These are phyloP conservation scores for Hansenula lynferdii DNA, from an alignment of 1,139 yeast species.

Conservation along the genomic window DNA sequence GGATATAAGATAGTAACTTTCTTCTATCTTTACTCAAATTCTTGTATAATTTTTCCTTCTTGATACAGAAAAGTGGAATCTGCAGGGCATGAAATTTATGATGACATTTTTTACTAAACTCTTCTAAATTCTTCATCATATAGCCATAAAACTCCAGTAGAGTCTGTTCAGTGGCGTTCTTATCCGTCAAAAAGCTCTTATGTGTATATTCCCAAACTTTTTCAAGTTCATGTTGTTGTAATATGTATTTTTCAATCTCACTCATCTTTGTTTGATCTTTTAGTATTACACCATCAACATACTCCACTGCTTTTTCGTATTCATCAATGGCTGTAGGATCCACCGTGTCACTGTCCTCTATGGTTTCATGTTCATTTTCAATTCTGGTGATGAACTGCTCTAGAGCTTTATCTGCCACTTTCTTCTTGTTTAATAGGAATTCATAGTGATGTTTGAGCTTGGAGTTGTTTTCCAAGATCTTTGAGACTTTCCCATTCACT, in stretches of 20 bases:
- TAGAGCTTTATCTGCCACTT: slow-evolving; percentile 1
- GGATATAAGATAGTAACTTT: slow-evolving; percentile 5
- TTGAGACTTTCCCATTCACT: not conserved
- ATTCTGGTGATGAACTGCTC: not conserved
- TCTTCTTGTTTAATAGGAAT: slow-evolving; percentile 2
- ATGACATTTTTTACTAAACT: slow-evolving; percentile 6
- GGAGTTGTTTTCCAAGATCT: not conserved
- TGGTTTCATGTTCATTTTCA: not conserved
- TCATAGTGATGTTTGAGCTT: slow-evolving; percentile 2
- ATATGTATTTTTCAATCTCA: not conserved
- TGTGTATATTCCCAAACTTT: slow-evolving; percentile 1
- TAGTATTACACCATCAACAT: not conserved
- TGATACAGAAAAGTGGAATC: slow-evolving; percentile 12
- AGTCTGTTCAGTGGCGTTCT: not conserved
- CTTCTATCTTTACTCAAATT: slow-evolving; percentile 9
- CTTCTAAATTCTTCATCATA: slow-evolving; percentile 3
- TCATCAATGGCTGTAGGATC: not conserved
- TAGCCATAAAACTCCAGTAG: not conserved
- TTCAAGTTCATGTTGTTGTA: slow-evolving; percentile 2
- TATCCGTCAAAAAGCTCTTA: not conserved
- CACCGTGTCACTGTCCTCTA: not conserved
- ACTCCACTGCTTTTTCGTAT: not conserved
- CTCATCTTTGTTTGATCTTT: not conserved
- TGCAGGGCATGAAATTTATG: slow-evolving; percentile 5
- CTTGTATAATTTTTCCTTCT: slow-evolving; percentile 3